These are phyloP conservation scores for Penicillium tannophilum DNA, from an alignment of 495 filamentous ascomycete species.

Conservation along the genomic window DNA sequence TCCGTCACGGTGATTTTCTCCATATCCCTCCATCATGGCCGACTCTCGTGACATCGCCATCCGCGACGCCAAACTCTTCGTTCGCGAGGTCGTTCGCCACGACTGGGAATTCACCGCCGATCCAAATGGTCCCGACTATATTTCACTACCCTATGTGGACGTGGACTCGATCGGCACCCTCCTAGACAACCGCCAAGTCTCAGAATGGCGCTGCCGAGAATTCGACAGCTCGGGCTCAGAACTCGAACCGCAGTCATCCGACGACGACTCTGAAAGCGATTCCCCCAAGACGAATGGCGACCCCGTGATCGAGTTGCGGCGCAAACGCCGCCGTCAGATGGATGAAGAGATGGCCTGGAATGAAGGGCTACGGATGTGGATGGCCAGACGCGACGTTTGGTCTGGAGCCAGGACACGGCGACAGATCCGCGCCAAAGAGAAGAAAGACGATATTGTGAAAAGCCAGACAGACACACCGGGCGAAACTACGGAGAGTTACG, in stretches of 20 bases:
- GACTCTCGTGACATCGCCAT: slow-evolving; percentile 46
- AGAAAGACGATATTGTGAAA: slow-evolving; percentile 16
- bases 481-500: slow-evolving; percentile 7
- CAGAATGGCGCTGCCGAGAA: slow-evolving; percentile 47
- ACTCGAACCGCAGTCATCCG: slow-evolving; percentile 39
- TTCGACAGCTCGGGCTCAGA: slow-evolving; percentile 49
- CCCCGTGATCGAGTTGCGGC: slow-evolving; percentile 51
- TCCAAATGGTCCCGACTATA: slow-evolving; percentile 16
- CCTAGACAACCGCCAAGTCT: slow-evolving; percentile 32
- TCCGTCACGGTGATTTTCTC: background rate
- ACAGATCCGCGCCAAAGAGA: slow-evolving; percentile 28
- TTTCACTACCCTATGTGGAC: slow-evolving; percentile 22
- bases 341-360: slow-evolving; percentile 85
- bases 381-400: slow-evolving; percentile 80
- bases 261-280: slow-evolving; percentile 21
- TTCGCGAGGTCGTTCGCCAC: slow-evolving; percentile 45
- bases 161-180: slow-evolving; percentile 18
- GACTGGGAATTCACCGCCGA: slow-evolving; percentile 45
- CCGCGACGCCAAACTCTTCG: slow-evolving; percentile 44
- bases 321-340: slow-evolving; percentile 58
- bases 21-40: slow-evolving; percentile 19
- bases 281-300: slow-evolving; percentile 17
- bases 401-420: slow-evolving; percentile 63
- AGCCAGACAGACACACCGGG: slow-evolving; percentile 2
- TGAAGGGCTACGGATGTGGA: slow-evolving; percentile 73